Base-by-base conservation (phyloP, 2,329 filamentous ascomycete species). In the Diaporthe sp. region DNA sequence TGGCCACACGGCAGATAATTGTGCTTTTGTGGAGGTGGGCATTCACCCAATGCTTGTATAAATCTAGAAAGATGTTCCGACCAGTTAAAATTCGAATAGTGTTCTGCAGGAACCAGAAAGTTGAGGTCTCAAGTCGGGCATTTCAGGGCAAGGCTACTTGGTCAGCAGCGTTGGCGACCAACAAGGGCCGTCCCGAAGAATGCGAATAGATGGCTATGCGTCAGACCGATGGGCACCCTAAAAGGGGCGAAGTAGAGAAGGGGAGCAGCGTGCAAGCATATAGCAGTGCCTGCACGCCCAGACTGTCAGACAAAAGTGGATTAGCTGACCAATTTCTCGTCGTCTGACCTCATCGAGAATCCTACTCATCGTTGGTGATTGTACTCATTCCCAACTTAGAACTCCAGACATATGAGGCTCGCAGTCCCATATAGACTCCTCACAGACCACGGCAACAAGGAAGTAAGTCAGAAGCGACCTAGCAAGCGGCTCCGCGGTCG, bases 281-380 rank as follows among this genome's bases (percentile, higher is more conserved):
- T 6, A 58, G 55, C 28, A 58, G 31, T 1, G 13, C 15, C 28
- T 17, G 25, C 17, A 44, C 25, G 37, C 59, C 39, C n/a, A 62
- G 59, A 46, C n/a, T 62, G 17, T 46, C 61, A 65, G 61, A 46
- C 8, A 28, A 46, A 62, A 62, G 39, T 46, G 59, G 39, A 62
- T 46, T 31, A 44, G 25, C 37, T 31, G 39, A 65, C 25, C 4
- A 22, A 6, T 46, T 22, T 34, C 28, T 13, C 3, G 12, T 22
- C 17, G 2, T 46, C 61, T 65, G 39, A 65, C 17, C 61, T 65
- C 61, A 46, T 49, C 42, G 10, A 34, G n/a, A 8, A 22, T 31
- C 61, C 25, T 31, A 0, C 25, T 19, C 25, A 15, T 62, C 17
- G 25, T 46, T 31, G n/a, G 39, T 28, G 10, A 10, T 3, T 19